Conservation (phyloP, 176 grass and related monocot species). For the Oryza meridionalis region DNA sequence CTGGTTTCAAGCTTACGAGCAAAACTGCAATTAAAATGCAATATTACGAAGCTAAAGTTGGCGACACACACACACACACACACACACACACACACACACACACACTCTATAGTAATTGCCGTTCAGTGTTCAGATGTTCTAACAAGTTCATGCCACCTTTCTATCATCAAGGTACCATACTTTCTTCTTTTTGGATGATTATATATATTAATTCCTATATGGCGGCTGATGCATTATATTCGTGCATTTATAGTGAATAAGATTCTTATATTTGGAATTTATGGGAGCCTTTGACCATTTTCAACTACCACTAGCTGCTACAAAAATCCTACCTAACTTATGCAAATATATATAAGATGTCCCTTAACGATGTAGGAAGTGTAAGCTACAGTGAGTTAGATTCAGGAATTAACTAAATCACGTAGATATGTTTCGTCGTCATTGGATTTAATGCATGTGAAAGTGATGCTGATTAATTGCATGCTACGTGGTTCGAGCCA, state of each 20-base stretch:
- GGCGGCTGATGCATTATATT: neutral
- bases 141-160: constrained; percentile 2
- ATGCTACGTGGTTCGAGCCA: constrained; percentile 22
- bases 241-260: constrained; percentile 3
- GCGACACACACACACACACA: too few relatives aligned
- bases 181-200: neutral
- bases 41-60: too few relatives aligned
- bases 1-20: neutral
- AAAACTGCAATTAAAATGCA: neutral
- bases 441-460: neutral
- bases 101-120: neutral
- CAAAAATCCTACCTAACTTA: constrained; percentile 27
- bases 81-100: too few relatives aligned
- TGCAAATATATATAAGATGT: constrained; percentile 37
- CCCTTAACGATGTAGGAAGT: neutral
- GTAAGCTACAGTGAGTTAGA: constrained; percentile 34
- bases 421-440: neutral
- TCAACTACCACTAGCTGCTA: constrained; percentile 15
- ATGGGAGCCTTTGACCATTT: neutral
- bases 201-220: neutral
- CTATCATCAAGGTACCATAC: constrained; percentile 13
- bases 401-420: neutral
- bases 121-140: neutral
- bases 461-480: constrained; percentile 22
- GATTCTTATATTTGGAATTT: neutral